A percentile compares a stretch with the other conserved stretches of the same genome.
Evolutionary conservation across 2,329 filamentous ascomycete species (phyloP).

Genomic region (Eutypella sp.): DNA sequence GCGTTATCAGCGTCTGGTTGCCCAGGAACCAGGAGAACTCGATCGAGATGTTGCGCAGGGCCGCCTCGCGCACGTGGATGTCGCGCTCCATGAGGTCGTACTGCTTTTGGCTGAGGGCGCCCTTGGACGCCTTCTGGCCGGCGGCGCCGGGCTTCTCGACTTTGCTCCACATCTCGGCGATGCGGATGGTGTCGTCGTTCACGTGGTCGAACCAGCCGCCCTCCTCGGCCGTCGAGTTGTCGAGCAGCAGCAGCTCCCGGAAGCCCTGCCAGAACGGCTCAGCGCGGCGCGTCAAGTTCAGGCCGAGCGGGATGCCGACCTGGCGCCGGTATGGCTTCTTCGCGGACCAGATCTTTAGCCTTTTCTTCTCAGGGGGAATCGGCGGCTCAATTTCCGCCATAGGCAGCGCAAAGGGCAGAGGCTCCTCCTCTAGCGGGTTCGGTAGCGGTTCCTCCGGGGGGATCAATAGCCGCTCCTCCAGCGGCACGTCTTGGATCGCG

Average conservation of each 20-base stretch:
- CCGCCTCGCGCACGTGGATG: neutral
- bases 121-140: neutral
- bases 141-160: neutral
- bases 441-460: too few species aligned
- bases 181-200: conserved; percentile 2
- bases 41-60: neutral
- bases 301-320: neutral
- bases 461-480: too few species aligned
- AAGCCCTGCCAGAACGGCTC: neutral
- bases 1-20: neutral
- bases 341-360: too few species aligned
- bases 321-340: neutral
- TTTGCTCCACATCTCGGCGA: conserved; percentile 2
- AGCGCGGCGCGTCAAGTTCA: neutral
- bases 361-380: too few species aligned
- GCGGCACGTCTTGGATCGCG: too few species aligned
- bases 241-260: conserved; percentile 4
- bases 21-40: neutral
- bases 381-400: too few species aligned
- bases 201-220: conserved; percentile 8
- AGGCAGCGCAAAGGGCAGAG: too few species aligned
- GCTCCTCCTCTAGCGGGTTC: too few species aligned
- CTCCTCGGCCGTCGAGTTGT: conserved; percentile 2
- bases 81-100: conserved; percentile 2
- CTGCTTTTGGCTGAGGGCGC: neutral